Evolutionary conservation across 129 eudicot species (phyloP).

Genomic region (Apium graveolens): DNA sequence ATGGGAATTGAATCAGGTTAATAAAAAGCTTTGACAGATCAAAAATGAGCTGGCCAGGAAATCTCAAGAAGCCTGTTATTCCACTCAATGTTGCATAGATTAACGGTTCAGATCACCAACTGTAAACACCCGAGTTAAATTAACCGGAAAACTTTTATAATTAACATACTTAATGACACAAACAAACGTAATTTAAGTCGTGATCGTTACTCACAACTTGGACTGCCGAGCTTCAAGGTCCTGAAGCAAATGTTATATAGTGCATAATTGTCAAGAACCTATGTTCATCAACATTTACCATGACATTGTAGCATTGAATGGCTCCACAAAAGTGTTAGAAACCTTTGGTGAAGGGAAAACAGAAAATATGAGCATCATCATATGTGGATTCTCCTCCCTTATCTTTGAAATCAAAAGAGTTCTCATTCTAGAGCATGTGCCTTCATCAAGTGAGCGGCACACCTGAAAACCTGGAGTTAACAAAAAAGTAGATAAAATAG

Average conservation of each 20-base stretch:
- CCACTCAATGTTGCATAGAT: constrained; percentile 96
- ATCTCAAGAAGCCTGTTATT: constrained; percentile 77
- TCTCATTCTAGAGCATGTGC: constrained; percentile 97
- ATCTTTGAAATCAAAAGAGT: constrained; percentile 86
- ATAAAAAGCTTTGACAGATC: no score
- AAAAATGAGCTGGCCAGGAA: no score
- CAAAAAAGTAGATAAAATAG: no score
- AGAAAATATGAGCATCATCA: constrained; percentile 94
- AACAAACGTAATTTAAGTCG: background rate
- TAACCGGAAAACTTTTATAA: background rate
- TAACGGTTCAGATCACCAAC: constrained; percentile 91
- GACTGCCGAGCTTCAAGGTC: constrained; percentile 86
- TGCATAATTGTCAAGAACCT: constrained; percentile 92
- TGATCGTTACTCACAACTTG: constrained; percentile 58
- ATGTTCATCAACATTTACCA: constrained; percentile 88
- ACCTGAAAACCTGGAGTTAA: no score
- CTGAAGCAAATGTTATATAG: constrained; percentile 86
- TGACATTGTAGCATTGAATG: constrained; percentile 83
- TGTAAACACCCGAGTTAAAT: constrained; percentile 20
- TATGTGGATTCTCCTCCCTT: constrained; percentile 86
- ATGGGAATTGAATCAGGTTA: constrained; percentile 79
- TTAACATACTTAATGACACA: background rate
- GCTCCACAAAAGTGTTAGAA: constrained; percentile 87
- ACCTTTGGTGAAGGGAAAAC: constrained; percentile 94
- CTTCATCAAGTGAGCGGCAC: constrained; percentile 93